Evolutionary conservation across 139 green algal species (phyloP).

Genomic region (Picochlorum sp.): DNA sequence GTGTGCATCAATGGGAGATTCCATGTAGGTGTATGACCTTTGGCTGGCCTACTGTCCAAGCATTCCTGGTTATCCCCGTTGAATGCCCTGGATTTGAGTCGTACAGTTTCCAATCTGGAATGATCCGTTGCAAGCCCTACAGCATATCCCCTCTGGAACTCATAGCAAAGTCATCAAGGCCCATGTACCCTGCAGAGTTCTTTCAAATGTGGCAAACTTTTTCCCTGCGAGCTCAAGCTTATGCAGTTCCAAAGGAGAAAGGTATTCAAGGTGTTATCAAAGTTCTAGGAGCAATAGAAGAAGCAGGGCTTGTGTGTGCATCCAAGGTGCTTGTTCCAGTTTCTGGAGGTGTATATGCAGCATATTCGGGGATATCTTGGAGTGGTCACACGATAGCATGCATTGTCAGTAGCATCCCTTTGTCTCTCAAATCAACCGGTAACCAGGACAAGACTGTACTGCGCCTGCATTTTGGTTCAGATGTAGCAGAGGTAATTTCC

Average conservation of each 20-base stretch:
- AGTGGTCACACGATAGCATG: constrained; percentile 15
- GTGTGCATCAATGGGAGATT: constrained; percentile 9
- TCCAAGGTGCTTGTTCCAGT: neutral
- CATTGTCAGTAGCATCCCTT: constrained; percentile 2
- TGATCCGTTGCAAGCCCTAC: neutral
- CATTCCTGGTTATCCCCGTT: constrained; percentile 11
- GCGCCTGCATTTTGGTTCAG: constrained; percentile 17
- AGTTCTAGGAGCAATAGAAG: constrained; percentile 1
- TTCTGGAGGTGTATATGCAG: constrained; percentile 7
- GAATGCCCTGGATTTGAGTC: neutral
- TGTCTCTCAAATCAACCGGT: neutral
- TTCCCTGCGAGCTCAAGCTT: constrained; percentile 7
- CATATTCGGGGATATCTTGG: constrained; percentile 17
- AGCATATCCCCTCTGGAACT: constrained; percentile 8
- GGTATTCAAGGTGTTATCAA: neutral
- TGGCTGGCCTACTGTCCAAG: constrained; percentile 19
- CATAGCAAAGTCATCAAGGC: constrained; percentile 7
- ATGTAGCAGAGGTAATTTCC: constrained; percentile 10
- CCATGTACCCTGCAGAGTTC: constrained; percentile 15
- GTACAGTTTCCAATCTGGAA: neutral
- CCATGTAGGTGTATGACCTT: constrained; percentile 9
- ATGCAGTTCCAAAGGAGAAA: neutral
- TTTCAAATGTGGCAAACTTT: constrained; percentile 29
- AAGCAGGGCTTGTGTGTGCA: neutral
- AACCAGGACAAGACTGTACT: constrained; percentile 1